Evolutionary conservation across 345 rosid genomes (phyloP).

Genomic region (Populus ilicifolia): DNA sequence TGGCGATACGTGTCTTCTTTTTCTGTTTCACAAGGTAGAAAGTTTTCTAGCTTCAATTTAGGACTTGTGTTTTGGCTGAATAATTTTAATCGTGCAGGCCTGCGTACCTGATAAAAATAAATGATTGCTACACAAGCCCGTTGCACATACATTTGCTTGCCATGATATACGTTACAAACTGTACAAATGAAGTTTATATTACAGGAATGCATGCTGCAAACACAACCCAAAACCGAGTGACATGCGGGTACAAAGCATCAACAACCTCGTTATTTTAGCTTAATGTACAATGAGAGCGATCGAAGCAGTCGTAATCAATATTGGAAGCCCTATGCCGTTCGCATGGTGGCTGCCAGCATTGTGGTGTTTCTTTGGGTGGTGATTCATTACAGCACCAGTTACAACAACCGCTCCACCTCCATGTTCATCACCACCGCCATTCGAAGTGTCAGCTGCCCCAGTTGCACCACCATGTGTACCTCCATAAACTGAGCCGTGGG

Average conservation of each 20-base stretch:
- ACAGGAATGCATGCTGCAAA: background rate
- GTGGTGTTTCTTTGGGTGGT: constrained; percentile 12
- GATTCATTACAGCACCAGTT: constrained; percentile 28
- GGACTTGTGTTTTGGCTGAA: too few relatives aligned
- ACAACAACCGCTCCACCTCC: constrained; percentile 9
- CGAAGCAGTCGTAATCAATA: background rate
- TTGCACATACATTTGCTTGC: background rate
- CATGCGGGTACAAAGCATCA: background rate
- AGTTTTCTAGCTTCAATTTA: too few relatives aligned
- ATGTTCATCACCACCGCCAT: background rate
- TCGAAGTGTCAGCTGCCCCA: background rate
- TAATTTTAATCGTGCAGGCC: too few relatives aligned
- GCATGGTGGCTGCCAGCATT: constrained; percentile 11
- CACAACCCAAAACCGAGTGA: background rate
- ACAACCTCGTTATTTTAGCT: background rate
- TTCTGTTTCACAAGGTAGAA: too few relatives aligned
- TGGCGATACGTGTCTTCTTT: too few relatives aligned
- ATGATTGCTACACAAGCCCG: background rate
- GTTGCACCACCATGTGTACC: background rate
- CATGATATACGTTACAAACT: background rate
- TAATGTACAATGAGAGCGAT: background rate
- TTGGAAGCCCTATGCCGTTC: background rate
- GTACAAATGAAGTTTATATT: background rate
- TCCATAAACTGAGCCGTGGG: background rate
- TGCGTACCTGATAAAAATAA: too few relatives aligned